Evolutionary conservation across 148 eudicot genomes (phyloP), one percentile per base, ranked within the genome.

Genomic region (Linanthus parryae): DNA sequence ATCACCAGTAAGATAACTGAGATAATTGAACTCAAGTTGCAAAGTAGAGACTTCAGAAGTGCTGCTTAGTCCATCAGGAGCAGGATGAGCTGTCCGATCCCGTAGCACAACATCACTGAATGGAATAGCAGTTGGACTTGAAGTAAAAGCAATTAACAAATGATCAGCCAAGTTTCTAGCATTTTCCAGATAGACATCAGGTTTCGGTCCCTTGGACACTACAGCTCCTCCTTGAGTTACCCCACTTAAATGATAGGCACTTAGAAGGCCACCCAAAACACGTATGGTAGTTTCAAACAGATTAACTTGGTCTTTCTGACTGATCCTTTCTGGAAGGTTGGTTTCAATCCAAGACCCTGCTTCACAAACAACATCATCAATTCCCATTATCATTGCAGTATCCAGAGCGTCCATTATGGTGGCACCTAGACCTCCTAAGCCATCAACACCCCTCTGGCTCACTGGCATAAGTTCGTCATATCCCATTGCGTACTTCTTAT

Each of bases 401-500:
- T 86, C 98, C 56, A 91, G 56, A 62, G 98, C 89, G 73, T 91
- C 98, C 52, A 91, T 80, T 51, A 86, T 59, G 12, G 98, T 91
- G 58, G 98, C 98, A 48, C 98, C 98, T 23, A 86, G 81, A 62
- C 98, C 95, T 39, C 98, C 98, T 73, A 91, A 81, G 40, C 90
- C 84, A 73, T 91, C 89, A 51, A 63, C 66, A 51, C 95, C 95
- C 61, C 65, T 76, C 58, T 79, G 79, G 71, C 89, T 79, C 46
- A 83, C 35, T 18, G 95, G 95, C 95, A 83, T 81, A 57, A 91
- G 95, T 58, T 91, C 98, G 69, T 91, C 95, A 72, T 59, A 71
- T 23, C 95, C 98, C 94, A 91, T 86, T 8, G 95, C 86, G 61
- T 76, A 79, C 39, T 54, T 74, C 57, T 67, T 74, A 65, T 86